phyloP scores from a whole-genome alignment of 2,329 filamentous ascomycete species.

The Colletotrichum sp. region DNA sequence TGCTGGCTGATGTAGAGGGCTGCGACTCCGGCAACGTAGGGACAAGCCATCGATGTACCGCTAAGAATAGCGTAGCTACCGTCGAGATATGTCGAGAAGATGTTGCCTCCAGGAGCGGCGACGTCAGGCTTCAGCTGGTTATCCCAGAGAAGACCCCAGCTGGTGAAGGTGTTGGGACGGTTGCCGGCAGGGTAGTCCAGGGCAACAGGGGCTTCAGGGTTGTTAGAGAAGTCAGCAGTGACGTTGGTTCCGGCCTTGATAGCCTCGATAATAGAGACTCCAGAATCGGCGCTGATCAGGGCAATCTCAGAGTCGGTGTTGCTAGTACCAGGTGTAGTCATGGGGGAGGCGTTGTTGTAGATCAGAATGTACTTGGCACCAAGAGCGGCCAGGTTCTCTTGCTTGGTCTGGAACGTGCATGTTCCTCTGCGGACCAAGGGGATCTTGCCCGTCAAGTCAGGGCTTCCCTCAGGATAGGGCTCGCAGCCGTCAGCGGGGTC shows the following conservation, averaged over 20 bases:
- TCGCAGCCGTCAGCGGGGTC: slow-evolving; percentile 29
- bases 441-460: slow-evolving; percentile 28
- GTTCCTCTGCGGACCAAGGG: slow-evolving; percentile 44
- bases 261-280: slow-evolving; percentile 28
- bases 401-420: slow-evolving; percentile 33
- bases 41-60: slow-evolving; percentile 54
- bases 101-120: slow-evolving; percentile 45
- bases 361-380: slow-evolving; percentile 33
- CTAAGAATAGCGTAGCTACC: slow-evolving; percentile 43
- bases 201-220: slow-evolving; percentile 25
- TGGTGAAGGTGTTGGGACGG: slow-evolving; percentile 41
- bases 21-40: slow-evolving; percentile 42
- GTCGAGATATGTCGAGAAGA: slow-evolving; percentile 46
- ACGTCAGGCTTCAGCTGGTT: slow-evolving; percentile 48
- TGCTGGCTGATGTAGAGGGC: slow-evolving; percentile 38
- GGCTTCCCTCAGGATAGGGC: slow-evolving; percentile 25
- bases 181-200: slow-evolving; percentile 32
- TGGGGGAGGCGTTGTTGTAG: slow-evolving; percentile 31
- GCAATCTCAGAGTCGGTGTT: slow-evolving; percentile 23
- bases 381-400: slow-evolving; percentile 28
- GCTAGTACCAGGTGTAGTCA: slow-evolving; percentile 18
- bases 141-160: slow-evolving; percentile 49
- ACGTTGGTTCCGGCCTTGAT: slow-evolving; percentile 29
- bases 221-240: slow-evolving; percentile 33
- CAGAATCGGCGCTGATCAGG: slow-evolving; percentile 26